phyloP scores from a whole-genome alignment of 2,329 filamentous ascomycete genomes.

The Huntiella savannae region DNA sequence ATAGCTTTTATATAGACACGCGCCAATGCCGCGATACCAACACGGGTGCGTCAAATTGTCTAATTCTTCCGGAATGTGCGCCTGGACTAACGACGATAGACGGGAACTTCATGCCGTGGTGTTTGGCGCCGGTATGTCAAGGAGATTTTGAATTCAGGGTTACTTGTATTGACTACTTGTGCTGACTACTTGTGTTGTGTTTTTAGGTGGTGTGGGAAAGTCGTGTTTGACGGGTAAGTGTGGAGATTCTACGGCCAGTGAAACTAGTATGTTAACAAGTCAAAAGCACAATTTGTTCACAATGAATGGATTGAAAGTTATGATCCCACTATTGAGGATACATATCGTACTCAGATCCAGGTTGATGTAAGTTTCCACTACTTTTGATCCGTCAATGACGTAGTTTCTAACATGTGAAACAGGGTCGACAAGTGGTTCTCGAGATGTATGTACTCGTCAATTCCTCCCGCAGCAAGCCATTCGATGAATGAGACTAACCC shows the following conservation, averaged over 20 bases:
- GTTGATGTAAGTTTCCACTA: slow-evolving; percentile 52
- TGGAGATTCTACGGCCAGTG: not conserved
- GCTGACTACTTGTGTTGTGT: slow-evolving; percentile 1
- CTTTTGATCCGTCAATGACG: not conserved
- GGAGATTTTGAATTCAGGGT: not conserved
- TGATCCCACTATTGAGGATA: slow-evolving; percentile 62
- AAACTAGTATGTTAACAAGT: not conserved
- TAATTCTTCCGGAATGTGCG: not conserved
- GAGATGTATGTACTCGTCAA: slow-evolving; percentile 51
- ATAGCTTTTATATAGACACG: not conserved
- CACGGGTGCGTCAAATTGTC: slow-evolving; percentile 11
- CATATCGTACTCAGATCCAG: slow-evolving; percentile 54
- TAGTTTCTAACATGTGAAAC: slow-evolving; percentile 12
- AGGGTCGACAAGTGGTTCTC: slow-evolving; percentile 75
- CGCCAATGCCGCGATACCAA: slow-evolving; percentile 12
- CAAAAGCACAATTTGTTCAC: slow-evolving; percentile 71
- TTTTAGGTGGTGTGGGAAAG: slow-evolving; percentile 68
- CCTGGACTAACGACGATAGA: slow-evolving; percentile 22
- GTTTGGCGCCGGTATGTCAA: slow-evolving; percentile 50
- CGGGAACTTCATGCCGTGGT: slow-evolving; percentile 72
- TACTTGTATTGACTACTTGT: not conserved
- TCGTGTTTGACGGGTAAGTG: slow-evolving; percentile 70
- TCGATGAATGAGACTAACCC: not conserved
- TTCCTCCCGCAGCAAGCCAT: not conserved
- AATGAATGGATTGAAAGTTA: slow-evolving; percentile 88